Conservation (phyloP, 2,329 filamentous ascomycete species). For the Aspergillus sp. region DNA sequence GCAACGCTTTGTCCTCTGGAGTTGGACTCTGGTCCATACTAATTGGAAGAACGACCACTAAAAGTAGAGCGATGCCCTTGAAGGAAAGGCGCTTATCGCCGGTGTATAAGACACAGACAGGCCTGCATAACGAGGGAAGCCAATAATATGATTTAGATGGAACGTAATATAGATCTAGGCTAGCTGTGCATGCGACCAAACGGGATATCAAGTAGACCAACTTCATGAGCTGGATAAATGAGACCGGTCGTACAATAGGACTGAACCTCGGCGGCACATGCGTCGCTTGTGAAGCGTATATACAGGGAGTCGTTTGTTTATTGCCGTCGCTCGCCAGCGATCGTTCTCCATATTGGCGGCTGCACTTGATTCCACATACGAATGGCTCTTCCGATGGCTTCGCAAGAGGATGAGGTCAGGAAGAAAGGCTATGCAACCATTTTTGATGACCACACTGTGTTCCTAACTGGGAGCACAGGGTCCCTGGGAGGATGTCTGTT, state of each 20-base stretch:
- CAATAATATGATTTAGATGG: neutral
- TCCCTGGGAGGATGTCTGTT: conserved; percentile 35
- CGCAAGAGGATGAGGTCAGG: conserved; percentile 20
- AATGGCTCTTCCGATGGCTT: conserved; percentile 9
- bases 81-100: neutral
- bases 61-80: neutral
- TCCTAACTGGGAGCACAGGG: conserved; percentile 33
- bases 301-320: neutral
- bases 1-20: neutral
- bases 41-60: neutral
- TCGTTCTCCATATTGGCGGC: neutral
- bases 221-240: neutral
- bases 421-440: conserved; percentile 26
- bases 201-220: neutral
- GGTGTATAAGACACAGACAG: neutral
- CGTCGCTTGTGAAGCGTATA: neutral
- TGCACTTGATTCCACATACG: neutral
- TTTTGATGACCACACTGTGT: conserved; percentile 28
- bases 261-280: conserved; percentile 10
- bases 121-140: too few relatives aligned
- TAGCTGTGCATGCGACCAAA: neutral
- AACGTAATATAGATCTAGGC: neutral
- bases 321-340: neutral
- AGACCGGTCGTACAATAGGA: conserved; percentile 7
- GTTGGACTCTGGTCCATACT: neutral